Base-by-base conservation (phyloP, 1,284 basidiomycete genomes). In the Boletus sp. region DNA sequence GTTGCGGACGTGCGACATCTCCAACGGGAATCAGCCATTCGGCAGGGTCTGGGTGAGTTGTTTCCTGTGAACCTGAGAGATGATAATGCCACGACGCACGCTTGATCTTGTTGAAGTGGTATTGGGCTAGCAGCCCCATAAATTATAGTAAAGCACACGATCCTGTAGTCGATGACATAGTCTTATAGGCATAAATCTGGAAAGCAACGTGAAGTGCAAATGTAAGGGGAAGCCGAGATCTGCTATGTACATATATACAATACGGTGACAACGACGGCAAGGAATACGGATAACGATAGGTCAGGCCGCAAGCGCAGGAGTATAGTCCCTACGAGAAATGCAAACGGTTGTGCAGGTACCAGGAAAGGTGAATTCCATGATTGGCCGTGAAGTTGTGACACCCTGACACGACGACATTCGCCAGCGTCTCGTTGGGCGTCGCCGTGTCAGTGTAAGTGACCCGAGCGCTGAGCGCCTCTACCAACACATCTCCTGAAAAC, bases 401-500 rank as follows among this genome's bases (percentile, higher is more conserved):
- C n/a, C 46, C 58, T 8, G 57, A 52, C 33, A 66, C 57, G 36
- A 64, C 34, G 16, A 66, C 61, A 4, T 55, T 51, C 0, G 49
- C 10, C 23, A 66, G 51, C 6, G 67, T 67, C 27, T 66, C 56
- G 23, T 55, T 48, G 8, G 63, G 66, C 1, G 59, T 63, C 16
- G 44, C 40, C 8, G 9, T 41, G 55, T 83, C 78, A 6, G 77
- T 78, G 55, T 74, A 72, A n/a, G 51, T 53, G 6, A 75, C 71
- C 8, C 84, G 77, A 35, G 69, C 62, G 22, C 66, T 55, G 46
- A 88, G 56, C 6, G 75, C 73, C 9, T 72, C 70, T 13, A 84
- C 74, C 37, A 88, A 61, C 0, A 74, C 77, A 17, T 73, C 69
- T 3, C 85, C 84, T 2, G 74, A 72, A 44, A 88, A 61, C 49